Conservation (phyloP, 2,329 filamentous ascomycete species). For the Westerdykella ornata region DNA sequence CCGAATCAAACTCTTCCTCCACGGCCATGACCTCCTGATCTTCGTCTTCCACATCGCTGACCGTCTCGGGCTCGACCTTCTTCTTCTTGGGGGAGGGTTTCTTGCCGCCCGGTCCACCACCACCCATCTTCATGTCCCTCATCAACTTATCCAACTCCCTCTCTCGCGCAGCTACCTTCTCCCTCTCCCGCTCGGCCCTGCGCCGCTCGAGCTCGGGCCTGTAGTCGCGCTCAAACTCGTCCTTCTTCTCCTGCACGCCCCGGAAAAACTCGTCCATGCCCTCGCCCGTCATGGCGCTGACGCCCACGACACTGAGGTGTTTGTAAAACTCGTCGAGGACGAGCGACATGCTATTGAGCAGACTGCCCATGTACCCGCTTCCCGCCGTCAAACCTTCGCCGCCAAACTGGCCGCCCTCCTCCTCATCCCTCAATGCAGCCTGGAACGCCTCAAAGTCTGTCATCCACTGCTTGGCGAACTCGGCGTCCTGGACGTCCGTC, state of each 20-base stretch:
- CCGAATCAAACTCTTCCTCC: slow-evolving; percentile 50
- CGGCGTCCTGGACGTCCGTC: slow-evolving; percentile 86
- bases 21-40: slow-evolving; percentile 49
- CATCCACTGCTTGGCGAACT: slow-evolving; percentile 98
- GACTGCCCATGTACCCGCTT: slow-evolving; percentile 90
- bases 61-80: slow-evolving; percentile 45
- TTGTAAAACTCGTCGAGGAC: slow-evolving; percentile 97
- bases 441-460: slow-evolving; percentile 97
- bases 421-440: slow-evolving; percentile 70
- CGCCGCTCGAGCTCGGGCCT: slow-evolving; percentile 81
- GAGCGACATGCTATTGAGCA: slow-evolving; percentile 95
- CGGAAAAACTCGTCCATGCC: slow-evolving; percentile 92
- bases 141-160: slow-evolving; percentile 87
- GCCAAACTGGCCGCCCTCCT: slow-evolving; percentile 69
- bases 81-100: slow-evolving; percentile 24
- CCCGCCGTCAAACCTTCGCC: slow-evolving; percentile 63
- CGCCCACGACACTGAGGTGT: slow-evolving; percentile 84
- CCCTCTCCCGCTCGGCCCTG: slow-evolving; percentile 65
- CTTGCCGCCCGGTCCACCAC: slow-evolving; percentile 16
- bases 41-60: slow-evolving; percentile 48
- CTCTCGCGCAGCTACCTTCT: slow-evolving; percentile 65
- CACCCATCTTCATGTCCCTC: slow-evolving; percentile 71
- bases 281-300: slow-evolving; percentile 85
- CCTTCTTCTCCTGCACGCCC: slow-evolving; percentile 76
- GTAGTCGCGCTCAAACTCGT: slow-evolving; percentile 87